Base-by-base conservation (phyloP, 306 rosid genomes). In the Elaeagnus macrophylla region DNA sequence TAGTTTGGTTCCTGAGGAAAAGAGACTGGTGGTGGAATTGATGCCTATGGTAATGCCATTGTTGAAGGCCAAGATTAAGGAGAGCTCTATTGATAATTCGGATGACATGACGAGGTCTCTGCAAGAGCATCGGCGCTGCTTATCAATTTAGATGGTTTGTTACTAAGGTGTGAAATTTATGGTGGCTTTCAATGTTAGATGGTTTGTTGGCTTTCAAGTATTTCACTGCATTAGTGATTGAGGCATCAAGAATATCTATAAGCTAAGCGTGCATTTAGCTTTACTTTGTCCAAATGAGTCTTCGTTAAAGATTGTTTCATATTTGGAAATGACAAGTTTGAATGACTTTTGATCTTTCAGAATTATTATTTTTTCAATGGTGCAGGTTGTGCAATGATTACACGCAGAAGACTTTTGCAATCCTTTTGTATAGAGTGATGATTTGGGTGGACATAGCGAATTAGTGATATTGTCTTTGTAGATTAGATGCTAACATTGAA, bases 61-160 rank as follows among this genome's bases (percentile, higher is more conserved):
- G 64, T 53, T 91, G 62, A 84, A 82, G 61, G 91, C 82, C 37
- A 70, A 72, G 6, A 84, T 86, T 52, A 76, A 80, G 60, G 93
- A 84, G 75, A 86, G 93, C 56, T 79, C 93, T 11, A 69, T 87
- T 14, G 83, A 91, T 77, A 78, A 72, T 46, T 72, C 81, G 10
- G 79, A 69, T 38, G 93, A 86, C 59, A 39, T 12, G 77, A 80
- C 13, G 96, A 84, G 65, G 60, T 87, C 45, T 75, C 95, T 0
- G 89, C 93, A 0, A 80, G 95, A 70, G 64, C n/a, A 10, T 95
- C 96, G 1, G 99, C 73, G 93, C 99, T 51, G 83, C 96, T 60
- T 69, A 57, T 76, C 96, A 91, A 79, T 68, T 91, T 66, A 68
- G 95, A 67, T 91, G 99, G 96, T 78, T 91, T 74, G 77, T 80